These are phyloP conservation scores for Pseudogymnoascus sp. DNA, from an alignment of 2,329 filamentous ascomycete species.

Conservation along the genomic window DNA sequence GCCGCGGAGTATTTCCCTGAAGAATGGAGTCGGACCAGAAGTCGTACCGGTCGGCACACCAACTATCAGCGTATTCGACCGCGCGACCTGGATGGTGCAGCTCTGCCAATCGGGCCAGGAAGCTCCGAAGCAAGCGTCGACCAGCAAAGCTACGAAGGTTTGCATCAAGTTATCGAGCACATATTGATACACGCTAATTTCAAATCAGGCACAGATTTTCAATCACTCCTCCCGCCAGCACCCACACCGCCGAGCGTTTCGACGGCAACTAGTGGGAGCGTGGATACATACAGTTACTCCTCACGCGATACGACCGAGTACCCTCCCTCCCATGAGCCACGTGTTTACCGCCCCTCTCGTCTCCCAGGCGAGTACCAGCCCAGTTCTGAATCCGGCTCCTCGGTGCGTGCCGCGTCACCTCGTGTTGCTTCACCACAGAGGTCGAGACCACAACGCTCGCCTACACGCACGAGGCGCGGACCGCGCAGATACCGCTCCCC, in stretches of 20 bases:
- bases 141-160: neutral
- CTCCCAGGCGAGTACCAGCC: neutral
- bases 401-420: neutral
- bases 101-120: neutral
- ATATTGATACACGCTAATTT: neutral
- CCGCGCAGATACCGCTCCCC: neutral
- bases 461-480: neutral
- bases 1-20: neutral
- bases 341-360: neutral
- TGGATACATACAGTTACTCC: conserved; percentile 2
- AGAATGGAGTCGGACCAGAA: conserved; percentile 2
- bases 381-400: neutral
- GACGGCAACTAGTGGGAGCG: neutral
- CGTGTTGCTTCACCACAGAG: neutral
- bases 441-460: neutral
- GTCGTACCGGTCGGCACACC: neutral
- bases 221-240: neutral
- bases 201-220: neutral
- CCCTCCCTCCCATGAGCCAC: neutral
- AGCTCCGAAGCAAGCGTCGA: neutral
- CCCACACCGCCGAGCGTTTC: neutral
- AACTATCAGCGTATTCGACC: neutral
- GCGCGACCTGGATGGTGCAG: neutral
- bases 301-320: neutral
- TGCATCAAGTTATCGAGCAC: neutral